Evolutionary conservation across 2,329 filamentous ascomycete genomes (phyloP), one percentile per base, ranked within the genome.

Genomic region (Calonectria pauciramosa): DNA sequence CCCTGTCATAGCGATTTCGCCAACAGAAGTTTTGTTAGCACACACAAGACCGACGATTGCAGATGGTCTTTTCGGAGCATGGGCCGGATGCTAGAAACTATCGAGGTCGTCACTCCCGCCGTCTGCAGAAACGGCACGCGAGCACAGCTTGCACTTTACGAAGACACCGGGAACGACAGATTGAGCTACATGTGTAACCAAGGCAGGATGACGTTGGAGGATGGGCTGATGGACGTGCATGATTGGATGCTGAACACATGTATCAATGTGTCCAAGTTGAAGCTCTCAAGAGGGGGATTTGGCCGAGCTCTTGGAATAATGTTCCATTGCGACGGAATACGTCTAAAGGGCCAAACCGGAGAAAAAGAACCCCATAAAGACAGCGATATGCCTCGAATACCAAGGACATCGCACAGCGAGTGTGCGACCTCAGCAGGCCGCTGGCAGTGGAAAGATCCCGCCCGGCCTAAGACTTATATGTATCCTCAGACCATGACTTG

Each of bases 191-290:
- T 34, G 59, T 71, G 68, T 49, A 56, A 71, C 14, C 10, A 20
- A 10, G 59, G 59, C 36, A 13, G 52, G 1, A 32, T 65, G 34
- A 65, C 59, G 2, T 18, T 71, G 11, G 49, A 52, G 28, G 36
- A 65, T 13, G 14, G 28, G 23, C 10, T 71, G 36, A n/a, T 54
- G 47, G 68, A 71, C 14, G 28, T 71, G 16, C 44, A 71, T 36
- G 68, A 71, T 18, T 71, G 59, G 68, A 66, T 71, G 68, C n/a
- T 71, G 8, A 56, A 56, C 26, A 71, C 68, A 13, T 71, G 68
- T 36, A 71, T 71, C 59, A 71, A 47, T 36, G 54, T 65, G 59
- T 44, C 44, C 20, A 26, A 26, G 0, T n/a, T 70, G 56, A 54
- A 30, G 28, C 68, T 65, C 0, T n/a, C 26, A 1, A 54, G 49